Evolutionary conservation across 495 filamentous ascomycete genomes (phyloP).

Genomic region (Cudoniella acicularis): DNA sequence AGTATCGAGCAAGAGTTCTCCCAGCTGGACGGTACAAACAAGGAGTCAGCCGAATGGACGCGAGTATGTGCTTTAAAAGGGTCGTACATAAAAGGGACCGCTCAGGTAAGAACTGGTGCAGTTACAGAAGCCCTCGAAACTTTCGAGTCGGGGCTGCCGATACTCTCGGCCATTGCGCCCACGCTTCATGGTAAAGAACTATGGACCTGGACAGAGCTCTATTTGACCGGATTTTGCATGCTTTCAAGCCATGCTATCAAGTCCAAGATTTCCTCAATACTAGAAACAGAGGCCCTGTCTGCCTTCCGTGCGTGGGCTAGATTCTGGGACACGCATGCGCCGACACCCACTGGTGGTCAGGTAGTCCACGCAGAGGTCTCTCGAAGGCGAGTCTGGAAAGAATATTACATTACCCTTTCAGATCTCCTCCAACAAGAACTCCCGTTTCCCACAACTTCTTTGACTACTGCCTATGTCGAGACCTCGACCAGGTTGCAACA

Average conservation of each 20-base stretch:
- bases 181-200: conserved; percentile 51
- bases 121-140: conserved; percentile 56
- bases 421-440: conserved; percentile 53
- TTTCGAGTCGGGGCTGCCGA: conserved; percentile 59
- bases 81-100: conserved; percentile 68
- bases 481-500: conserved; percentile 60
- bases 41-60: conserved; percentile 63
- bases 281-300: conserved; percentile 44
- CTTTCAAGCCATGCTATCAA: conserved; percentile 54
- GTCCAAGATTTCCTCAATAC: conserved; percentile 38
- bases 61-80: conserved; percentile 76
- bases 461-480: conserved; percentile 33
- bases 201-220: conserved; percentile 72
- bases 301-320: conserved; percentile 61
- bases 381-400: conserved; percentile 66
- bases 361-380: conserved; percentile 31
- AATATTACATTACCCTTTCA: conserved; percentile 75
- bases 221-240: conserved; percentile 68
- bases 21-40: conserved; percentile 42
- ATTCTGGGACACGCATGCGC: conserved; percentile 47
- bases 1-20: conserved; percentile 51
- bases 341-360: conserved; percentile 32
- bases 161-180: conserved; percentile 46
- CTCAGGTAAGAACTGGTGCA: conserved; percentile 54
- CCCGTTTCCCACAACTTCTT: conserved; percentile 43